Percentiles rank a stretch among this genome's conserved stretches.
Evolutionary conservation across 768 basidiomycete species (phyloP).

Genomic region (Suillus paluster): DNA sequence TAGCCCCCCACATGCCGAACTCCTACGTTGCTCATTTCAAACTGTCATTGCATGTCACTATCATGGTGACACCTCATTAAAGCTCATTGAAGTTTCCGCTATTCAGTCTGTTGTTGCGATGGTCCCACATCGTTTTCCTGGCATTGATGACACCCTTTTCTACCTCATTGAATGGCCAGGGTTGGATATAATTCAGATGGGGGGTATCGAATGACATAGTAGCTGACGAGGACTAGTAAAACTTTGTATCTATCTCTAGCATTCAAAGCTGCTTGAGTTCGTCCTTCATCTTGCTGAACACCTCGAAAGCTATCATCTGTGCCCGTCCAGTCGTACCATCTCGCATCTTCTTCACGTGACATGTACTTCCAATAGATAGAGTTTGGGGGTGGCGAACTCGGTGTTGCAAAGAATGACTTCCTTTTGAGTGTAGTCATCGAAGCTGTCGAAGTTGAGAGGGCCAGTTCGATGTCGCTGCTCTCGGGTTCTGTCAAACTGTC

Average conservation of each 20-base stretch:
- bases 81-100: constrained; percentile 10
- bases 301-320: not conserved
- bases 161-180: constrained; percentile 33
- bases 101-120: constrained; percentile 28
- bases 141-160: constrained; percentile 16
- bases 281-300: not conserved
- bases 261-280: not conserved
- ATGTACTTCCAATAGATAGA: not conserved
- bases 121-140: constrained; percentile 20
- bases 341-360: not conserved
- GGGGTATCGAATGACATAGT: too few relatives aligned
- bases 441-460: too few relatives aligned
- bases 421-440: too few relatives aligned
- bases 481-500: too few relatives aligned
- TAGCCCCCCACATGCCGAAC: constrained; percentile 12
- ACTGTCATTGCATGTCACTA: constrained; percentile 21
- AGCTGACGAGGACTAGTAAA: too few relatives aligned
- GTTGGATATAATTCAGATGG: constrained; percentile 15
- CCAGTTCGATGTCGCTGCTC: too few relatives aligned
- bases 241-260: too few relatives aligned
- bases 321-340: not conserved
- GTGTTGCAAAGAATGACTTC: not conserved
- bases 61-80: constrained; percentile 21
- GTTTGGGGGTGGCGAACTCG: not conserved
- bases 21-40: constrained; percentile 20